These are phyloP conservation scores for Lactarius sp. DNA, from an alignment of 768 basidiomycete species.

Conservation along the genomic window DNA sequence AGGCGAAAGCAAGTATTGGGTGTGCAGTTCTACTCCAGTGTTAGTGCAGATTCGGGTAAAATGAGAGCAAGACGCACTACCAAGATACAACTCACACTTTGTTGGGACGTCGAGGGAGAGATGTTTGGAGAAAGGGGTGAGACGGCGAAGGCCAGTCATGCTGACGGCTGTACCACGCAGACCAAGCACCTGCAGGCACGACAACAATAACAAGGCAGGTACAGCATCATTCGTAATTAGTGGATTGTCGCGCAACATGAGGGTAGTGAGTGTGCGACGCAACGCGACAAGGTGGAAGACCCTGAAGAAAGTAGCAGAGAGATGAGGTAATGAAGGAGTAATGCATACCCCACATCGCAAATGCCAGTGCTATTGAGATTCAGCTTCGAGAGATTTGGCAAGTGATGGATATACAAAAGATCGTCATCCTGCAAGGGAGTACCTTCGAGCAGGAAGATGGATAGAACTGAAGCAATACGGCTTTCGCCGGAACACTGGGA, in stretches of 20 bases:
- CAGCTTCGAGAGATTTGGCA: not conserved
- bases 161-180: constrained; percentile 48
- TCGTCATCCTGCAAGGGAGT: not conserved
- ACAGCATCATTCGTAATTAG: constrained; percentile 52
- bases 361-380: constrained; percentile 42
- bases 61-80: constrained; percentile 36
- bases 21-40: constrained; percentile 38
- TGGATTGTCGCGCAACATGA: constrained; percentile 50
- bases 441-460: not conserved
- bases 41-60: not conserved
- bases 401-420: constrained; percentile 4
- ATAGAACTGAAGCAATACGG: not conserved
- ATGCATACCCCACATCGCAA: not conserved
- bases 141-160: constrained; percentile 54
- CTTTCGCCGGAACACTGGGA: not conserved
- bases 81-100: constrained; percentile 49
- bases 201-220: constrained; percentile 48
- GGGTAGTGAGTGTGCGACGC: constrained; percentile 46
- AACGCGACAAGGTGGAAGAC: constrained; percentile 54
- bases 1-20: constrained; percentile 45
- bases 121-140: constrained; percentile 38
- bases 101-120: constrained; percentile 53
- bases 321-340: not conserved
- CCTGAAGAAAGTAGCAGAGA: constrained; percentile 33
- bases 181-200: constrained; percentile 45